phyloP scores from a whole-genome alignment of 148 eudicot species.

The Nepenthes mirabilis region DNA sequence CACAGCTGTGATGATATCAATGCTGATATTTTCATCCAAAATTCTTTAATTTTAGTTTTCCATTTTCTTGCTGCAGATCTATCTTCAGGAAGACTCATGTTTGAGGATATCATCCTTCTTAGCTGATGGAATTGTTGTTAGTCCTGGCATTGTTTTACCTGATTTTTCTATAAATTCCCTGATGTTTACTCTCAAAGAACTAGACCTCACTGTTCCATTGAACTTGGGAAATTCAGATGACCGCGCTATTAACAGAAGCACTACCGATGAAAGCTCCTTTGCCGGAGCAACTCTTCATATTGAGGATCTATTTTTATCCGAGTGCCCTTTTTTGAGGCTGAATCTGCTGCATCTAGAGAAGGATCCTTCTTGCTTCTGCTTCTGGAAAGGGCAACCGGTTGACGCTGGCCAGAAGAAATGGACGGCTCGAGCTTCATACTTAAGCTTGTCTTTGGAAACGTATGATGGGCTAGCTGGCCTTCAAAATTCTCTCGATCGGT shows the following conservation, averaged over 20 bases:
- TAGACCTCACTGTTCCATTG: slow-evolving; percentile 74
- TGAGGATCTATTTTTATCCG: slow-evolving; percentile 54
- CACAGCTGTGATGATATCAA: no score
- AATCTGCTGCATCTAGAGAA: slow-evolving; percentile 61
- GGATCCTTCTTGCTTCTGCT: slow-evolving; percentile 94
- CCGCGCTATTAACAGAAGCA: slow-evolving; percentile 10
- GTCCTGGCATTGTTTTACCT: slow-evolving; percentile 47
- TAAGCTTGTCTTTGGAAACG: slow-evolving; percentile 66
- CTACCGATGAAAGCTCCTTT: slow-evolving; percentile 33
- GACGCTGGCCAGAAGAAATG: slow-evolving; percentile 88
- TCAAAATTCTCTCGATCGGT: slow-evolving; percentile 14
- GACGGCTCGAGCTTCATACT: slow-evolving; percentile 57
- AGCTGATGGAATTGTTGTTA: slow-evolving; percentile 77
- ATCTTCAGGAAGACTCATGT: slow-evolving; percentile 96
- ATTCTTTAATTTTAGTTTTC: neutral
- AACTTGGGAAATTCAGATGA: slow-evolving; percentile 22
- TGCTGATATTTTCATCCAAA: no score
- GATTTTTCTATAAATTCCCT: slow-evolving; percentile 69
- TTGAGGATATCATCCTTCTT: slow-evolving; percentile 82
- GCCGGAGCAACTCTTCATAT: slow-evolving; percentile 72
- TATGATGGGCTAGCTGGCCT: slow-evolving; percentile 17
- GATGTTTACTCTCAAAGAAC: slow-evolving; percentile 42
- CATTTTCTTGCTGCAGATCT: slow-evolving; percentile 39
- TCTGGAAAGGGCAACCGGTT: slow-evolving; percentile 82
- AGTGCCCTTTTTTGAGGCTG: slow-evolving; percentile 52